Base-by-base conservation (phyloP, 73 alveolate species). In the Paramecium biaurelia region DNA sequence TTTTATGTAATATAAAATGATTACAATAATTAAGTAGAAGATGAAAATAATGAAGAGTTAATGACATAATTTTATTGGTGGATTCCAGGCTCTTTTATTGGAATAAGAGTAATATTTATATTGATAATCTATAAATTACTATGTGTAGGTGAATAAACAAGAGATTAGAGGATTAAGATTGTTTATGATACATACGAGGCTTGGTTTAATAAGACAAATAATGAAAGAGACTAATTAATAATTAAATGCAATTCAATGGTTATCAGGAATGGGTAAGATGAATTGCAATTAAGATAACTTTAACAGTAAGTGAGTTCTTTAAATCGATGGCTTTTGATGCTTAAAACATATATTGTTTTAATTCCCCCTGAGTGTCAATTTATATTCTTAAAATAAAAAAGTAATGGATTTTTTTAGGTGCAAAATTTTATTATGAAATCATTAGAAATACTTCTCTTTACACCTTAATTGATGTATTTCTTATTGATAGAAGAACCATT, bases 391-490 rank as follows among this genome's bases (percentile, higher is more conserved):
- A 79, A 79, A 43, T 30, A 74, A 47, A 23, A 79, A 23, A 79
- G 76, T 18, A 79, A 79, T 18, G 90, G 90, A 1, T 79, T 79
- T 42, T 79, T 79, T 79, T 23, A 79, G 28, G 70, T 79, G 10
- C 56, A 79, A 34, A 79, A 79, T 79, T 79, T 43, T 45, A 79
- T 79, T 20, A 79, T 79, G 90, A 79, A 79, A 79, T 42, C 90
- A 5, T 26, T 79, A 14, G 90, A 79, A 34, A 79, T 47, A 24
- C 56, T 30, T 23, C 43, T 79, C 26, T 79, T 79, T 79, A 43
- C 74, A 20, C 90, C 90, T 12, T 45, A 23, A 43, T 79, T 79
- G n/a, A 9, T 79, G 53, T 79, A 47, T 26, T 79, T 79, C 15
- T 42, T 79, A 43, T 79, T 74, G 4, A 37, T 41, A 28, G 67